phyloP scores from a whole-genome alignment of 208 protist genomes.

The Leishmania lainsoni region DNA sequence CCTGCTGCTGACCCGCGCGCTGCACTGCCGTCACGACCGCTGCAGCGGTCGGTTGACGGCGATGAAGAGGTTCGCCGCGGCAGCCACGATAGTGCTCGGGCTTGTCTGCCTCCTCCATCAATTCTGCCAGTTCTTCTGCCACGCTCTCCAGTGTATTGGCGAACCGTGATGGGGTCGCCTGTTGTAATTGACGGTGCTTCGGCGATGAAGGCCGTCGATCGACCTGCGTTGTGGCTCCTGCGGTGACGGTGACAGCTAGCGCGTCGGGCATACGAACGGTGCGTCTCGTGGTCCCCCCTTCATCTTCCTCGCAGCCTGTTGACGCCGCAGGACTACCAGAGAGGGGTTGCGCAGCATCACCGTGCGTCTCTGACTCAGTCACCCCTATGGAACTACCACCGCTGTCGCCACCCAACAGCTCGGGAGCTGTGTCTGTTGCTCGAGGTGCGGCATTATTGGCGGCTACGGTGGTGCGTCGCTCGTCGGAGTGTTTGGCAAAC shows the following conservation, averaged over 20 bases:
- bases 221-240: neutral
- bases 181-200: neutral
- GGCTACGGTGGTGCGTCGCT: neutral
- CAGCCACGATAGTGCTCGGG: neutral
- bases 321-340: neutral
- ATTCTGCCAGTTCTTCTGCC: slow-evolving; percentile 16
- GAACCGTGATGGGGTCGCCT: neutral
- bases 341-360: neutral
- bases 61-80: neutral
- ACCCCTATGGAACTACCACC: neutral
- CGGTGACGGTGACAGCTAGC: neutral
- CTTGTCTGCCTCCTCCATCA: slow-evolving; percentile 16
- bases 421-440: neutral
- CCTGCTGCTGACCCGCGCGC: no score
- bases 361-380: neutral
- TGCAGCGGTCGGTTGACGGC: neutral
- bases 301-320: neutral
- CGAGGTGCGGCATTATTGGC: neutral
- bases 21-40: neutral
- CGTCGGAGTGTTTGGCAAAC: neutral
- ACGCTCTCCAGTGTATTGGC: slow-evolving; percentile 19
- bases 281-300: neutral
- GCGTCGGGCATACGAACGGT: neutral
- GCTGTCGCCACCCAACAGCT: slow-evolving; percentile 12
- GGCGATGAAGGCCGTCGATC: neutral